Evolutionary conservation across 495 filamentous ascomycete genomes (phyloP), one percentile per base, ranked within the genome.

Genomic region (Lophiostoma macrostomum): DNA sequence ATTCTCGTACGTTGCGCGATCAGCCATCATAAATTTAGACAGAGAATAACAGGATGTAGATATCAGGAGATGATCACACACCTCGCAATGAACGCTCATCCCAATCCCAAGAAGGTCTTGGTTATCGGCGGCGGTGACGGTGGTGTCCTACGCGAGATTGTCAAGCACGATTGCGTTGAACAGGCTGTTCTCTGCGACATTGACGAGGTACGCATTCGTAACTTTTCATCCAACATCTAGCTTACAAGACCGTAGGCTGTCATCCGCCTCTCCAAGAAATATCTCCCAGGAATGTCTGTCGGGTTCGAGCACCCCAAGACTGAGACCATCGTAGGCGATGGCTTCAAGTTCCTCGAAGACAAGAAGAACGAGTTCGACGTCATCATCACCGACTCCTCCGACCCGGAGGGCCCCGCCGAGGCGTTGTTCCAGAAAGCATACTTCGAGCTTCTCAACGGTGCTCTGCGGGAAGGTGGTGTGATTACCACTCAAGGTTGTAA

Each of bases 21-120:
- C n/a, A n/a, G n/a, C n/a, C n/a, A n/a, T n/a, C n/a, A n/a, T n/a
- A n/a, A n/a, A n/a, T n/a, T n/a, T n/a, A n/a, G n/a, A n/a, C n/a
- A n/a, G n/a, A n/a, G n/a, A n/a, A n/a, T n/a, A n/a, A n/a, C n/a
- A n/a, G n/a, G n/a, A n/a, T n/a, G n/a, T 63, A 84, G 80, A 53
- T 97, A 97, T 82, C 94, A 99, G 76, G 94, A 99, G 82, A 99
- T 99, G 93, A 99, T 99, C 75, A 89, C 93, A 52, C 90, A 99
- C 74, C 80, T 97, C 45, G 93, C 89, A 73, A 91, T 99, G 87
- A 94, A 94, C 81, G 88, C 93, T 20, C 93, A 97, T 80, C 94
- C 91, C 59, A 81, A 93, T 76, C 93, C 93, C 63, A 90, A 96
- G 83, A 91, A 90, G 76, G 91, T 97, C 44, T 83, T 99, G 30